These are phyloP conservation scores for Phytophthora sp. DNA, from an alignment of 352 stramenopile species.

Conservation along the genomic window DNA sequence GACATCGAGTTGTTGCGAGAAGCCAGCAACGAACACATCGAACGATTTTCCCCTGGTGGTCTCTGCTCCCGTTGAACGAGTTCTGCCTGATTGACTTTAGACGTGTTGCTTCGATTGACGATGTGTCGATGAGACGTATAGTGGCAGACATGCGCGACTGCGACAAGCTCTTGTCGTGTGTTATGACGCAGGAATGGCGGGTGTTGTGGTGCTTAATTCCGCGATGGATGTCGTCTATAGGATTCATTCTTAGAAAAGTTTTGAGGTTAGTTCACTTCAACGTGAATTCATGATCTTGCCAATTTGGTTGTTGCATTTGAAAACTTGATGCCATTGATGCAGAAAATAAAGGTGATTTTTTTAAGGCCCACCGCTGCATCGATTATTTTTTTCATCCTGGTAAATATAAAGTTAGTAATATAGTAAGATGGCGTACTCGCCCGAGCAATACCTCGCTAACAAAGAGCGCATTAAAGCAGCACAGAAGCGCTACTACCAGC, in stretches of 20 bases:
- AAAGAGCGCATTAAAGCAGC: too few species aligned
- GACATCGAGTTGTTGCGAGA: constrained; percentile 19
- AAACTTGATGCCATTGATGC: not conserved
- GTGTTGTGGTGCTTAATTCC: constrained; percentile 25
- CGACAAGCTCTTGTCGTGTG: constrained; percentile 21
- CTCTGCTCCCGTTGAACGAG: constrained; percentile 2
- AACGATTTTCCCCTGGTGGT: constrained; percentile 14
- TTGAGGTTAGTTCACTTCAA: constrained; percentile 5
- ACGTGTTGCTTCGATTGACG: constrained; percentile 2
- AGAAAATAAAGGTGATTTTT: constrained; percentile 10
- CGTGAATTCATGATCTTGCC: constrained; percentile 9
- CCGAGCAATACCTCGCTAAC: not conserved
- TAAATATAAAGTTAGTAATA: constrained; percentile 7
- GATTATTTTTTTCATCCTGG: constrained; percentile 2
- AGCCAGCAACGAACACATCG: constrained; percentile 2
- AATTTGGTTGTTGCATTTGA: constrained; percentile 8
- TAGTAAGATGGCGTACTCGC: constrained; percentile 9
- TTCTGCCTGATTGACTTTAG: constrained; percentile 20
- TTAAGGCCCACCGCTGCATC: not conserved
- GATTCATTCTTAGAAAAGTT: constrained; percentile 7
- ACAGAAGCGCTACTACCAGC: too few species aligned
- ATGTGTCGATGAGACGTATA: constrained; percentile 1
- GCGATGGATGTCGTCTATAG: constrained; percentile 15
- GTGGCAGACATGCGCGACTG: constrained; percentile 9
- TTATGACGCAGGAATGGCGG: constrained; percentile 4